phyloP scores from a whole-genome alignment of 2,329 filamentous ascomycete species.

The Aureobasidium sp. region DNA sequence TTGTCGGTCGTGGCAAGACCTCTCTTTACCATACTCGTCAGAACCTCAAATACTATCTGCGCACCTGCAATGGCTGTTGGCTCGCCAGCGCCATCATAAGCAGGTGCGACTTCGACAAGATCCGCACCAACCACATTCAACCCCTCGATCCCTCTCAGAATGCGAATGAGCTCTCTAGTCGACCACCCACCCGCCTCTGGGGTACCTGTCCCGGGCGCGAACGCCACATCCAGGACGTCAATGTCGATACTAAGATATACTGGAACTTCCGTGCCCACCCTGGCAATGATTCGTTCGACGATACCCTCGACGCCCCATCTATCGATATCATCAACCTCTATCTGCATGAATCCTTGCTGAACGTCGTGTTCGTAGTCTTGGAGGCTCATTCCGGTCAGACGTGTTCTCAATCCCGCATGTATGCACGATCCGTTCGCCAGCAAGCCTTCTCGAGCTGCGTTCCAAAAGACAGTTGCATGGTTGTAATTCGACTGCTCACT shows the following conservation, averaged over 20 bases:
- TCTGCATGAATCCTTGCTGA: slow-evolving; percentile 69
- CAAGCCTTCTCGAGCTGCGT: slow-evolving; percentile 72
- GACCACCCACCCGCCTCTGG: slow-evolving; percentile 90
- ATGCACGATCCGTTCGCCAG: slow-evolving; percentile 68
- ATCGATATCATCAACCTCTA: slow-evolving; percentile 78
- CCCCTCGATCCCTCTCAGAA: slow-evolving; percentile 72
- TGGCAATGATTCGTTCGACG: slow-evolving; percentile 60
- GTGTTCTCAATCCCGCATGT: slow-evolving; percentile 76
- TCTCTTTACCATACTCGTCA: slow-evolving; percentile 63
- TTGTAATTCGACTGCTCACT: slow-evolving; percentile 68
- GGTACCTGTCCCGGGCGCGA: slow-evolving; percentile 67
- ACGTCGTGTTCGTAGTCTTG: slow-evolving; percentile 68
- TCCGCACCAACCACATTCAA: slow-evolving; percentile 84
- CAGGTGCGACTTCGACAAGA: slow-evolving; percentile 80
- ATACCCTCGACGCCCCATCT: slow-evolving; percentile 67
- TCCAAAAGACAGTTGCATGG: slow-evolving; percentile 87
- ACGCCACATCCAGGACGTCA: slow-evolving; percentile 68
- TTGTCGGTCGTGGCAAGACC: neutral
- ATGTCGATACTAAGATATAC: slow-evolving; percentile 82
- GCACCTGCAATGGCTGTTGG: slow-evolving; percentile 78
- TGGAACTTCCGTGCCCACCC: slow-evolving; percentile 51
- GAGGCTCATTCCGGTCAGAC: slow-evolving; percentile 52
- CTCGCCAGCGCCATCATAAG: slow-evolving; percentile 74
- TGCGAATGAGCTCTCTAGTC: slow-evolving; percentile 75
- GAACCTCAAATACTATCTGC: slow-evolving; percentile 78